Evolutionary conservation across 2,329 filamentous ascomycete species (phyloP).

Genomic region (Dactylellina sp.): DNA sequence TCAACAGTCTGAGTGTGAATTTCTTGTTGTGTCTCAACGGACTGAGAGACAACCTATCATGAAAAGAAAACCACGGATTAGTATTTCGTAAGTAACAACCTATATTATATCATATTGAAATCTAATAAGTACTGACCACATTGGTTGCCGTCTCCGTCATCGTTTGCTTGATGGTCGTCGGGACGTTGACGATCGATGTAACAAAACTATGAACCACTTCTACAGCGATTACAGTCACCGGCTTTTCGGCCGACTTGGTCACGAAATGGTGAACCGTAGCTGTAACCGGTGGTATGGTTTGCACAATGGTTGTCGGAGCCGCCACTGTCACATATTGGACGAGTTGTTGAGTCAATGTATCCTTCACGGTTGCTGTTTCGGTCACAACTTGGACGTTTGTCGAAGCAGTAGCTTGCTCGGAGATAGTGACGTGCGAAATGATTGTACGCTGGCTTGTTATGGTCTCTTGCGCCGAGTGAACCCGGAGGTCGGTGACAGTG

Average conservation of each 20-base stretch:
- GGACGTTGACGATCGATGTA: constrained; percentile 33
- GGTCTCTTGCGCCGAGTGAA: constrained; percentile 18
- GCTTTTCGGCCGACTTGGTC: constrained; percentile 40
- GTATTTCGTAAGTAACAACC: neutral
- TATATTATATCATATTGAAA: neutral
- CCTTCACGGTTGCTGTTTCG: constrained; percentile 26
- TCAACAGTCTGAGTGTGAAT: constrained; percentile 38
- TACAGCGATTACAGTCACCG: constrained; percentile 42
- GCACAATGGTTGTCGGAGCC: constrained; percentile 37
- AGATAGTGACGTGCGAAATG: constrained; percentile 41
- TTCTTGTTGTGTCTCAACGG: constrained; percentile 27
- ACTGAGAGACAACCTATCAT: constrained; percentile 28
- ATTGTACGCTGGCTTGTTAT: constrained; percentile 32
- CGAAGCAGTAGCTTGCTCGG: constrained; percentile 25
- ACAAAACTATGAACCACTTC: constrained; percentile 38
- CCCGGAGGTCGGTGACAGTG: constrained; percentile 40
- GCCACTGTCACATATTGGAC: constrained; percentile 33
- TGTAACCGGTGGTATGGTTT: constrained; percentile 34
- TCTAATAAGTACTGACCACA: constrained; percentile 28
- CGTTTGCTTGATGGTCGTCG: constrained; percentile 34
- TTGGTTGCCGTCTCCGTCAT: constrained; percentile 29
- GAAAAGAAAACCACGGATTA: constrained; percentile 13
- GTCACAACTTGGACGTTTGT: constrained; percentile 28
- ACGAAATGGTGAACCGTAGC: constrained; percentile 40
- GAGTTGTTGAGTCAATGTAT: constrained; percentile 37